These are phyloP conservation scores for Parathielavia appendiculata DNA, from an alignment of 495 filamentous ascomycete species.

Conservation along the genomic window DNA sequence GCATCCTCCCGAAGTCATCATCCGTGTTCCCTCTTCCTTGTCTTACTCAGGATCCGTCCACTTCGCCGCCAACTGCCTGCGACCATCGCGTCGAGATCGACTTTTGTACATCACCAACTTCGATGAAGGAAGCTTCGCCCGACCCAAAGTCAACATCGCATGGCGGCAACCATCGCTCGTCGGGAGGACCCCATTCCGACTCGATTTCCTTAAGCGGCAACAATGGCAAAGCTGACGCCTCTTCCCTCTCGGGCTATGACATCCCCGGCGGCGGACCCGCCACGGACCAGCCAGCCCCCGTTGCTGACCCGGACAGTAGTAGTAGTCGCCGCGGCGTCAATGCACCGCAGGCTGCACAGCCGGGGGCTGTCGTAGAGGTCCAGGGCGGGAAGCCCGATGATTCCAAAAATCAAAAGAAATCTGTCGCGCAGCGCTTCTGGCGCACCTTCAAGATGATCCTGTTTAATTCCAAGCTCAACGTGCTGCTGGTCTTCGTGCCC, in stretches of 20 bases:
- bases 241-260: not conserved
- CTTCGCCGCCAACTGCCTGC: not conserved
- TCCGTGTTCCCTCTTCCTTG: not conserved
- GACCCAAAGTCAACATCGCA: slow-evolving; percentile 8
- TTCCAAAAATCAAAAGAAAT: slow-evolving; percentile 5
- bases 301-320: slow-evolving; percentile 8
- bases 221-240: not conserved
- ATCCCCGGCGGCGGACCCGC: not conserved
- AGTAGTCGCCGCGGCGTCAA: slow-evolving; percentile 3
- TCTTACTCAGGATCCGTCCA: not conserved
- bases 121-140: slow-evolving; percentile 21
- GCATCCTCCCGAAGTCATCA: not conserved
- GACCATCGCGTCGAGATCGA: slow-evolving; percentile 8
- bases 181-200: slow-evolving; percentile 11
- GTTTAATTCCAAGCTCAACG: slow-evolving; percentile 66
- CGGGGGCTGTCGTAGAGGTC: slow-evolving; percentile 17
- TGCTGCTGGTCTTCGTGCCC: slow-evolving; percentile 73
- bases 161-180: slow-evolving; percentile 15
- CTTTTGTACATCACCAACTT: slow-evolving; percentile 3
- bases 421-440: slow-evolving; percentile 42
- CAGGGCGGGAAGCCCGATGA: slow-evolving; percentile 3
- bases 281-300: not conserved
- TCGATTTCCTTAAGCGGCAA: not conserved
- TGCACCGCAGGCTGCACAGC: slow-evolving; percentile 14
- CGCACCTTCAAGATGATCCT: slow-evolving; percentile 49